Conservation (phyloP, 2,329 filamentous ascomycete genomes). For the Neobulgaria alba region DNA sequence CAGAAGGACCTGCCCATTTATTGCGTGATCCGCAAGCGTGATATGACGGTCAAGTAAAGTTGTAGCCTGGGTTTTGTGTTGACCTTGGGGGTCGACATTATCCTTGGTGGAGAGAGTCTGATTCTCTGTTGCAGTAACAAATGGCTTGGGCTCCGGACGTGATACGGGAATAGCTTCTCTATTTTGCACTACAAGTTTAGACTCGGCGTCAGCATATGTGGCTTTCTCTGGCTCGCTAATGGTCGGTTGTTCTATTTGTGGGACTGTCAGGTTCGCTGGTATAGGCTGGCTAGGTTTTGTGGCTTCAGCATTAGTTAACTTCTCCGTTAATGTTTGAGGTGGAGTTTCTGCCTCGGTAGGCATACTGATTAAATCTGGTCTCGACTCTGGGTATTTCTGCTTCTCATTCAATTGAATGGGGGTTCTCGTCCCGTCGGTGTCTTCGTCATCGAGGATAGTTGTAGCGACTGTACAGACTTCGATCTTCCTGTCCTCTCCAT, state of each 20-base stretch:
- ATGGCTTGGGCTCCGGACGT: conserved; percentile 18
- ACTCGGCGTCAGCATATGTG: neutral
- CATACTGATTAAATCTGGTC: conserved; percentile 7
- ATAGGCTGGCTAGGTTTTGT: too few species aligned
- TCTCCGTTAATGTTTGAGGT: neutral
- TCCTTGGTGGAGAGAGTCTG: too few species aligned
- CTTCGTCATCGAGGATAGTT: neutral
- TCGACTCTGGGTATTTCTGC: neutral
- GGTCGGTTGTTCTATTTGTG: conserved; percentile 2
- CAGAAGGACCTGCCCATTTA: too few species aligned
- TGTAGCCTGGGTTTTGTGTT: too few species aligned
- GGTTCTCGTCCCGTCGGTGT: neutral
- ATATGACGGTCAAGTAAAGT: too few species aligned
- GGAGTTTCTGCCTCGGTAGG: conserved; percentile 9
- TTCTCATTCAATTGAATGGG: neutral
- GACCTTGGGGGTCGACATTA: too few species aligned
- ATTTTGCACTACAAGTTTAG: conserved; percentile 10
- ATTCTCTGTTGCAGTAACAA: conserved; percentile 20
- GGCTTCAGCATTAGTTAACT: too few species aligned
- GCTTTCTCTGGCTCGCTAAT: neutral
- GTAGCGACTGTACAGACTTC: conserved; percentile 21
- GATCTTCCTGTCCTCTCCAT: conserved; percentile 38
- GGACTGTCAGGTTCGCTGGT: too few species aligned
- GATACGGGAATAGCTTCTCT: conserved; percentile 14
- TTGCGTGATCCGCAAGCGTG: too few species aligned